Percentiles rank a stretch among this genome's conserved stretches.
Conservation (phyloP, 805 yeast genomes). For the Candida maesae region DNA sequence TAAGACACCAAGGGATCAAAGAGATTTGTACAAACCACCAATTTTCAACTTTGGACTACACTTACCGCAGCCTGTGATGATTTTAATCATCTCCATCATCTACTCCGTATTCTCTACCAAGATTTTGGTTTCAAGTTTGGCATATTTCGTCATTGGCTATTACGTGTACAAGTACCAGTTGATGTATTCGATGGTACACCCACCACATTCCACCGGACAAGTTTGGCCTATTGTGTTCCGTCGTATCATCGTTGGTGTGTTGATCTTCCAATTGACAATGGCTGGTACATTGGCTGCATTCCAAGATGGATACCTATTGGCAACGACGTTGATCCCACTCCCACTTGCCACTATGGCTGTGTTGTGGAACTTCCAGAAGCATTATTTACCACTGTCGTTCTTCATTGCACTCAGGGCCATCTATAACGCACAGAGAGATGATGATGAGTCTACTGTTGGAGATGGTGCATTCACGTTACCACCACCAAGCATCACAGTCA, state of each 20-base stretch:
- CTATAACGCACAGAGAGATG: constrained; percentile 38
- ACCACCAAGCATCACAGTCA: background rate
- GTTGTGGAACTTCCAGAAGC: constrained; percentile 77
- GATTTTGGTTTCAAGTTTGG: constrained; percentile 76
- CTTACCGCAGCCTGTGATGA: constrained; percentile 86
- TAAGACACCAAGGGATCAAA: constrained; percentile 79
- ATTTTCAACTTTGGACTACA: constrained; percentile 86
- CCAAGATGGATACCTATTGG: constrained; percentile 73
- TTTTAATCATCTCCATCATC: constrained; percentile 77
- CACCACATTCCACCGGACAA: constrained; percentile 94
- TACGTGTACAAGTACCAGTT: constrained; percentile 89
- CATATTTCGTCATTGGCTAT: constrained; percentile 81
- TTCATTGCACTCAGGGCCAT: constrained; percentile 88
- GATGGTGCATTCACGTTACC: constrained; percentile 20
- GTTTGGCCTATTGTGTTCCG: constrained; percentile 92
- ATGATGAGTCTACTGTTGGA: constrained; percentile 20
- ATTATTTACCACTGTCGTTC: constrained; percentile 73
- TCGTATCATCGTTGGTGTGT: constrained; percentile 74
- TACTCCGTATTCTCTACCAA: constrained; percentile 89
- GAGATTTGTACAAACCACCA: constrained; percentile 81
- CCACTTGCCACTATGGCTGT: constrained; percentile 65
- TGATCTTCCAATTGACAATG: constrained; percentile 87
- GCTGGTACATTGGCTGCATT: constrained; percentile 81
- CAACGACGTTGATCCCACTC: constrained; percentile 69
- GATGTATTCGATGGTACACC: constrained; percentile 86